These are phyloP conservation scores for Scedosporium dehoogii DNA, from an alignment of 2,329 filamentous ascomycete species.

Conservation along the genomic window DNA sequence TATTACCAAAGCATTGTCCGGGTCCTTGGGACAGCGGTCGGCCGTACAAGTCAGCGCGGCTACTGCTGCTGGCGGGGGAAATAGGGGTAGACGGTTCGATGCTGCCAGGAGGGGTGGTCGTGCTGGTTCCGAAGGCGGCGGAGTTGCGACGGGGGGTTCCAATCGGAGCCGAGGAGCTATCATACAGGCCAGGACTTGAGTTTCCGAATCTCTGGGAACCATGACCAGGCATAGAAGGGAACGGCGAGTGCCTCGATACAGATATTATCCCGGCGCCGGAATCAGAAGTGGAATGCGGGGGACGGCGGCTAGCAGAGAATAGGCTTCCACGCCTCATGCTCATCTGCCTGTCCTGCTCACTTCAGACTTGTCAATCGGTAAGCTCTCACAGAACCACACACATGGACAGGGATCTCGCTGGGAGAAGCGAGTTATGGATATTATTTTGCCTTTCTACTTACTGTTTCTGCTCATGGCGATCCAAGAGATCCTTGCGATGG, in stretches of 20 bases:
- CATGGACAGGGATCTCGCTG: not conserved
- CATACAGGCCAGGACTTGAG: not conserved
- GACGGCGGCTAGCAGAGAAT: conserved; percentile 9
- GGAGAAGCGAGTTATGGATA: not conserved
- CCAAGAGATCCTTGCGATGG: conserved; percentile 47
- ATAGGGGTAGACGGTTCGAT: not conserved
- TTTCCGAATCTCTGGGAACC: not conserved
- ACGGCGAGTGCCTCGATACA: not conserved
- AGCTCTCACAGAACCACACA: conserved; percentile 1
- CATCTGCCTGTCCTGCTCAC: not conserved
- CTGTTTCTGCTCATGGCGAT: conserved; percentile 40
- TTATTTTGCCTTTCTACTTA: conserved; percentile 14
- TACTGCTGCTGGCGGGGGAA: not conserved
- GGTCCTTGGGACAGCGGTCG: not conserved
- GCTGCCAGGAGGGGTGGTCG: not conserved
- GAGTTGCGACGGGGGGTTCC: not conserved
- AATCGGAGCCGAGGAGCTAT: not conserved
- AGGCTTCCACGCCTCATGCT: conserved; percentile 8
- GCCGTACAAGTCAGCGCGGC: not conserved
- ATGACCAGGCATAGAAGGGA: not conserved
- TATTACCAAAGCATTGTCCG: not conserved
- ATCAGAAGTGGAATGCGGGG: not conserved
- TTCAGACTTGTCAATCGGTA: not conserved
- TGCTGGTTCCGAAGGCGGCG: not conserved
- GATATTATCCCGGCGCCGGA: not conserved